Evolutionary conservation across 768 basidiomycete species (phyloP).

Genomic region (Leccinum subtestaceum): DNA sequence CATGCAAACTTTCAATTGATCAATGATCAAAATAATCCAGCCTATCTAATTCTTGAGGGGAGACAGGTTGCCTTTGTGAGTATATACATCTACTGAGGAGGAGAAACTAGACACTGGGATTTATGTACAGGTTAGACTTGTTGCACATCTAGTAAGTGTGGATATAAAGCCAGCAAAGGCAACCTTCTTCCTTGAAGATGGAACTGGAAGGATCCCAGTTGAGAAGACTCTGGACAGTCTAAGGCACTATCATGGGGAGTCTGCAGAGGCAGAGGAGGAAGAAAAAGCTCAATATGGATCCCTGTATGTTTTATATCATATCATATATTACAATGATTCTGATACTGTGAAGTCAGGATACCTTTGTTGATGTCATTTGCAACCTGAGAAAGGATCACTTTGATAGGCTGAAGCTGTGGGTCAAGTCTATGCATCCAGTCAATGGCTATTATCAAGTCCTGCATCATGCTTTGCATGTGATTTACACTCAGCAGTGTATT

Average conservation of each 20-base stretch:
- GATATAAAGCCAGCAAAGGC: slow-evolving; percentile 6
- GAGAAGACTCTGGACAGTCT: background rate
- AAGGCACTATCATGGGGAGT: background rate
- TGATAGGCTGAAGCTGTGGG: slow-evolving; percentile 1
- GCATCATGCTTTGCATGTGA: slow-evolving; percentile 25
- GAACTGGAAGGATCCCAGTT: slow-evolving; percentile 30
- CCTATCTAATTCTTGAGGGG: slow-evolving; percentile 46
- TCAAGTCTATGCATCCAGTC: slow-evolving; percentile 16
- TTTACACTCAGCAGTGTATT: slow-evolving; percentile 10
- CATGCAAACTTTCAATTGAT: slow-evolving; percentile 36
- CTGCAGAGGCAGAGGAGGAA: slow-evolving; percentile 6
- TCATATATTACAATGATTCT: background rate
- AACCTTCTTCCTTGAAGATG: slow-evolving; percentile 36
- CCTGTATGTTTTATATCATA: slow-evolving; percentile 16
- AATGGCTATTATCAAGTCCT: slow-evolving; percentile 26
- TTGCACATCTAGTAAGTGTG: slow-evolving; percentile 39
- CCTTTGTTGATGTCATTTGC: slow-evolving; percentile 18
- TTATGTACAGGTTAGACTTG: slow-evolving; percentile 42
- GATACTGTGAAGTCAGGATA: slow-evolving; percentile 15
- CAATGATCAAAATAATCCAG: slow-evolving; percentile 30
- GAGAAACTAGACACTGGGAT: slow-evolving; percentile 23
- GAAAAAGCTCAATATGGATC: slow-evolving; percentile 5
- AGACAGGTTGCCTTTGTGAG: slow-evolving; percentile 29
- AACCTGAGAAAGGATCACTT: background rate
- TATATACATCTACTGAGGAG: background rate